Evolutionary conservation across 2,329 filamentous ascomycete genomes (phyloP), one percentile per base, ranked within the genome.

Genomic region (Pestalotiopsis sp.): DNA sequence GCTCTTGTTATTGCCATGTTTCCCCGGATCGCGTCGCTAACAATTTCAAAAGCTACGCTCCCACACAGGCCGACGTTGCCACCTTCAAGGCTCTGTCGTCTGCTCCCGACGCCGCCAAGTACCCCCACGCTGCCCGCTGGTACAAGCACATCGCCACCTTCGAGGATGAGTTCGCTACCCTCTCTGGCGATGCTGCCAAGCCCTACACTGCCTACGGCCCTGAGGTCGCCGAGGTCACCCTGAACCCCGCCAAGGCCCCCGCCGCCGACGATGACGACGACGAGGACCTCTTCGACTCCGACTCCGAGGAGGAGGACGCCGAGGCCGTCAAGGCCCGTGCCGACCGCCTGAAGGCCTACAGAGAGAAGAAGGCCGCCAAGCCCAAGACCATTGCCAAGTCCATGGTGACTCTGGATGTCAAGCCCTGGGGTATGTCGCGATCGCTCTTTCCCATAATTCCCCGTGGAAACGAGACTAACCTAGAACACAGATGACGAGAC

Each of bases 121-220:
- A 92, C 91, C 94, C 95, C 79, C 88, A 97, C 86, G 94, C 92
- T 80, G 94, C 93, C 80, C 92, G 96, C 84, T 99, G 96, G 96
- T 98, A 97, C 91, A 97, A 97, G 90, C 95, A 99, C 90, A 93
- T 98, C 81, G 90, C 93, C 82, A 92, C 93, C 77, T 97, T 93
- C 87, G 91, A 97, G 88, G 88, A 92, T 75, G 95, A 98, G 84
- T 98, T 98, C 87, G 87, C 92, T 78, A 92, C 91, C 73, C 93
- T 99, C 66, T 89, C 94, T 69, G 96, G 96, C 83, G 95, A 98
- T 85, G 90, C 95, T 77, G 92, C 92, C 82, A 94, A 96, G 88
- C 87, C 92, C 75, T 93, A 92, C 87, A 95, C 93, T 77, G 89
- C 91, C 81, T 98, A 98, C 86, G 96, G 96, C 79, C 96, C 96